These are phyloP conservation scores for Colletotrichum gigasporum DNA, from an alignment of 2,329 filamentous ascomycete genomes.

Conservation along the genomic window DNA sequence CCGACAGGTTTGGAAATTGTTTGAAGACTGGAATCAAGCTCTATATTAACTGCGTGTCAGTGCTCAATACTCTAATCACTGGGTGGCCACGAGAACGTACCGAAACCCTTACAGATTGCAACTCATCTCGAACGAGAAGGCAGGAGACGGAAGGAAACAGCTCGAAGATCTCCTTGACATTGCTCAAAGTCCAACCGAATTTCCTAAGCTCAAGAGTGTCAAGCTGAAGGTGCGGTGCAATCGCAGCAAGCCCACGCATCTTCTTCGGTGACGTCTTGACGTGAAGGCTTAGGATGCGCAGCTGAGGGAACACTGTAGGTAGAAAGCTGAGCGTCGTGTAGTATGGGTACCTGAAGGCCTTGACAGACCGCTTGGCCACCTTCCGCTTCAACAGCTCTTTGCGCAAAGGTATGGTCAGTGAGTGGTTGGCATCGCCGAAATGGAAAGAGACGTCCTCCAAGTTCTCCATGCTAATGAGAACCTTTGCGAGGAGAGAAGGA, in stretches of 20 bases:
- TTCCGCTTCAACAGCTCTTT: not conserved
- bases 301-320: not conserved
- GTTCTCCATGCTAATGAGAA: not conserved
- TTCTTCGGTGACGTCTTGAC: not conserved
- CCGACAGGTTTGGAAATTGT: not conserved
- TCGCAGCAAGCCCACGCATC: not conserved
- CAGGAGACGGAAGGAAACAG: not conserved
- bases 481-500: not conserved
- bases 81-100: not conserved
- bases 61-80: too few relatives aligned
- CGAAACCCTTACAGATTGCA: not conserved
- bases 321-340: not conserved
- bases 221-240: not conserved
- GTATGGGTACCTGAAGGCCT: not conserved
- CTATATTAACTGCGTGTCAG: not conserved
- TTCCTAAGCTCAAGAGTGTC: not conserved
- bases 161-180: not conserved
- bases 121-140: not conserved
- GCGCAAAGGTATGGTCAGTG: not conserved
- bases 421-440: not conserved
- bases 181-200: not conserved
- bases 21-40: not conserved
- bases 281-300: not conserved
- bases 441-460: not conserved
- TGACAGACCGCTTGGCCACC: not conserved